Percentiles rank a stretch among this genome's conserved stretches.
These are phyloP conservation scores for Phanerochaete carnosa DNA, from an alignment of 768 basidiomycete genomes.

Conservation along the genomic window DNA sequence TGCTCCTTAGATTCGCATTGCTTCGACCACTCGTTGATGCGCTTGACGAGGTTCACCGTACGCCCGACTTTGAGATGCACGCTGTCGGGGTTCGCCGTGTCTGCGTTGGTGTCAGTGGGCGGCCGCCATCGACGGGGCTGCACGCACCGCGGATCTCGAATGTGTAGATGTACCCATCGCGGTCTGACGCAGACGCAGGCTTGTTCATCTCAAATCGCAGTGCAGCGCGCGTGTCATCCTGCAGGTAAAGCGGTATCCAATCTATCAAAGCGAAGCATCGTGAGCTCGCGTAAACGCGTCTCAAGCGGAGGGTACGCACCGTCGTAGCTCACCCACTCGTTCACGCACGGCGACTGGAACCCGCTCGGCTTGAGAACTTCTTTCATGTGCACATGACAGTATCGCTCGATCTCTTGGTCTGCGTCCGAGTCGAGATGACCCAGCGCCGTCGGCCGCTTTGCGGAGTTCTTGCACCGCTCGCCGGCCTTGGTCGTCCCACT, in stretches of 20 bases:
- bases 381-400: conserved; percentile 65
- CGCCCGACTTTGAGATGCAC: conserved; percentile 80
- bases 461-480: conserved; percentile 48
- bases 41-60: conserved; percentile 65
- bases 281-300: not conserved
- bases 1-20: conserved; percentile 78
- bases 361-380: conserved; percentile 50
- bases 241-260: conserved; percentile 69
- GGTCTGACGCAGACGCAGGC: conserved; percentile 51
- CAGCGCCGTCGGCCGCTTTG: conserved; percentile 41
- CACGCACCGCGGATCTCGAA: conserved; percentile 71
- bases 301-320: conserved; percentile 34
- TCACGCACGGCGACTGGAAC: conserved; percentile 51
- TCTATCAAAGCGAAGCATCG: conserved; percentile 39
- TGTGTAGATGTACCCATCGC: conserved; percentile 75
- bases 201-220: conserved; percentile 54
- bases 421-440: conserved; percentile 28
- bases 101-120: conserved; percentile 16
- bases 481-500: conserved; percentile 62
- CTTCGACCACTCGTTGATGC: conserved; percentile 78
- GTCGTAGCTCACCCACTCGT: conserved; percentile 53
- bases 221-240: conserved; percentile 55
- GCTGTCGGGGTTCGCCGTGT: conserved; percentile 31
- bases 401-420: conserved; percentile 38
- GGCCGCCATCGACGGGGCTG: not conserved